These are phyloP conservation scores for Irpex sp. DNA, from an alignment of 1,284 basidiomycete genomes.

Conservation along the genomic window DNA sequence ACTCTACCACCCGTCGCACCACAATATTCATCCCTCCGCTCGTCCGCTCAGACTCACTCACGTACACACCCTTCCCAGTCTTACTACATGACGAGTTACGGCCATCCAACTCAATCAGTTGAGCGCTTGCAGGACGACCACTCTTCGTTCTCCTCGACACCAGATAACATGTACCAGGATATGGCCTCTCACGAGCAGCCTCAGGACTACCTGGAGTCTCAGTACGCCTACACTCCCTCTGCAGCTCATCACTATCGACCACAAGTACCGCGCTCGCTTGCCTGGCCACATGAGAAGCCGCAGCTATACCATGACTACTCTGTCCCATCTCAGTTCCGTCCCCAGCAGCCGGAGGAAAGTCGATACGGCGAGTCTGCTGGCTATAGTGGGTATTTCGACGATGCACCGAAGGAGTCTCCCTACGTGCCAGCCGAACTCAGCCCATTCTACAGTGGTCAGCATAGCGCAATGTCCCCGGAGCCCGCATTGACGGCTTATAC, in stretches of 20 bases:
- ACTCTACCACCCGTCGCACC: background rate
- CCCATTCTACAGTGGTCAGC: constrained; percentile 3
- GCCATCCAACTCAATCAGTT: background rate
- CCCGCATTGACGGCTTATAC: constrained; percentile 7
- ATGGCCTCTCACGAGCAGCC: background rate
- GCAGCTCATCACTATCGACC: background rate
- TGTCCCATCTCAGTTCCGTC: background rate
- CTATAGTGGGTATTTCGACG: background rate
- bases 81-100: constrained; percentile 2
- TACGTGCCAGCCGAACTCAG: constrained; percentile 1
- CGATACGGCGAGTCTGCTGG: background rate
- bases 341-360: background rate
- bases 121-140: constrained; percentile 2
- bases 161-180: background rate
- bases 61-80: constrained; percentile 1
- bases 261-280: constrained; percentile 4
- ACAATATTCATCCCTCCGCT: constrained; percentile 6
- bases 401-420: background rate
- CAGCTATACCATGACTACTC: constrained; percentile 2
- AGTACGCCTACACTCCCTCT: constrained; percentile 1
- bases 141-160: constrained; percentile 9
- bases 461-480: background rate
- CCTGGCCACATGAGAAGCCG: background rate
- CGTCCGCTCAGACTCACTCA: constrained; percentile 7
- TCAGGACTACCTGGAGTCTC: constrained; percentile 4